phyloP scores from a whole-genome alignment of 345 rosid species.

The Linum usitatissimum region DNA sequence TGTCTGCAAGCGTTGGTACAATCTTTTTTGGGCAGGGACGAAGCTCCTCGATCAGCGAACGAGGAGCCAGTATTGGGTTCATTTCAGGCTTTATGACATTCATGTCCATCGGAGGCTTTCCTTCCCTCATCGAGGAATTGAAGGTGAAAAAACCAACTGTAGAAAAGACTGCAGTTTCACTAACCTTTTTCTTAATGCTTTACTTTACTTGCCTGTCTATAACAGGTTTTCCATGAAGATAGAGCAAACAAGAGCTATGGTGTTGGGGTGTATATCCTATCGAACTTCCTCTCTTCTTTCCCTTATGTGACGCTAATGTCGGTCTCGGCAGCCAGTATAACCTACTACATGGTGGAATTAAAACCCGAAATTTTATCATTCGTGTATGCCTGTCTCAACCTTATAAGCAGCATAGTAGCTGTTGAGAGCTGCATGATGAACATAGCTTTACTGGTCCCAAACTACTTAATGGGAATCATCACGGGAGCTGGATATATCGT shows the following conservation, averaged over 20 bases:
- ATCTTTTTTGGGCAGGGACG: slow-evolving; percentile 30
- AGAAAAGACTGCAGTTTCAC: background rate
- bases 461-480: slow-evolving; percentile 40
- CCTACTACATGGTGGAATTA: slow-evolving; percentile 39
- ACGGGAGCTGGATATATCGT: slow-evolving; percentile 42
- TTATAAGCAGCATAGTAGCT: slow-evolving; percentile 26
- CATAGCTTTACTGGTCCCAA: slow-evolving; percentile 45
- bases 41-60: slow-evolving; percentile 28
- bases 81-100: slow-evolving; percentile 46
- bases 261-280: slow-evolving; percentile 27
- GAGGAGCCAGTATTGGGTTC: slow-evolving; percentile 37
- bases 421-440: slow-evolving; percentile 51
- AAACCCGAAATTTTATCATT: slow-evolving; percentile 24
- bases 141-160: slow-evolving; percentile 19
- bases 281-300: slow-evolving; percentile 41
- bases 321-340: slow-evolving; percentile 23
- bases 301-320: slow-evolving; percentile 36
- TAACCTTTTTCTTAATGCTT: no score
- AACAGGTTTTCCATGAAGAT: slow-evolving; percentile 37
- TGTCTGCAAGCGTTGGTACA: slow-evolving; percentile 37
- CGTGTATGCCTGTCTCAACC: slow-evolving; percentile 23
- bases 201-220: no score
- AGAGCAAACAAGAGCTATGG: slow-evolving; percentile 37
- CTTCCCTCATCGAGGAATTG: slow-evolving; percentile 43
- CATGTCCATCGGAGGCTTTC: slow-evolving; percentile 52